Percentiles rank a stretch among this genome's conserved stretches.
Evolutionary conservation across 176 grass and related monocot genomes (phyloP).

Genomic region (Carex parvula): DNA sequence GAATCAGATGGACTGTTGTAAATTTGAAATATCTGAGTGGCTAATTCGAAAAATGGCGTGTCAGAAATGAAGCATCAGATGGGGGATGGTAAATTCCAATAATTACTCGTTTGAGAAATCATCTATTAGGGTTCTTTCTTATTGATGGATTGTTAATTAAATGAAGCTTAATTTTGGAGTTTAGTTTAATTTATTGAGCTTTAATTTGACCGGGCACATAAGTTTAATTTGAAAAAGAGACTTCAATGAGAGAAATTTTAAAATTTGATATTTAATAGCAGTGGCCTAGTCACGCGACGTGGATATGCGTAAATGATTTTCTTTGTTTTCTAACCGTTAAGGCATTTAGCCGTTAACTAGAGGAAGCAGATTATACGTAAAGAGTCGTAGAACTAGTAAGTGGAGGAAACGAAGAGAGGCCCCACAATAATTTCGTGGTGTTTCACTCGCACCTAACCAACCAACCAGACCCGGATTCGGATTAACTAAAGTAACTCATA

Average conservation of each 20-base stretch:
- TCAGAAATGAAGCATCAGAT: not conserved
- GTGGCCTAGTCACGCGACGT: too few relatives aligned
- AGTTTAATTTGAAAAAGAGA: too few relatives aligned
- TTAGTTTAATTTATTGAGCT: too few relatives aligned
- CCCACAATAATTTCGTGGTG: not conserved
- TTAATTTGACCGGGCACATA: too few relatives aligned
- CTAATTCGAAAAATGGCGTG: not conserved
- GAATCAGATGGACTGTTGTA: not conserved
- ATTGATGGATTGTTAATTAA: too few relatives aligned
- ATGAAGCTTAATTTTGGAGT: too few relatives aligned
- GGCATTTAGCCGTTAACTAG: too few relatives aligned
- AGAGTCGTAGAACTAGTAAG: not conserved
- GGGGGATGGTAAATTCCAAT: not conserved
- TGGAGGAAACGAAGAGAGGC: not conserved
- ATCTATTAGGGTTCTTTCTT: not conserved
- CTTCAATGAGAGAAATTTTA: too few relatives aligned
- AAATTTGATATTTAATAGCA: too few relatives aligned
- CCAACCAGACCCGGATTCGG: not conserved
- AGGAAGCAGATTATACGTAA: not conserved
- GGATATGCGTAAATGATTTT: too few relatives aligned
- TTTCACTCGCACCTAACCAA: constrained; percentile 9
- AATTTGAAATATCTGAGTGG: not conserved
- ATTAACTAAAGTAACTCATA: too few relatives aligned
- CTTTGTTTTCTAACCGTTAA: too few relatives aligned
- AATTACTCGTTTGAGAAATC: not conserved